Conservation (phyloP, 208 protist genomes). For the Crithidia thermophila region DNA sequence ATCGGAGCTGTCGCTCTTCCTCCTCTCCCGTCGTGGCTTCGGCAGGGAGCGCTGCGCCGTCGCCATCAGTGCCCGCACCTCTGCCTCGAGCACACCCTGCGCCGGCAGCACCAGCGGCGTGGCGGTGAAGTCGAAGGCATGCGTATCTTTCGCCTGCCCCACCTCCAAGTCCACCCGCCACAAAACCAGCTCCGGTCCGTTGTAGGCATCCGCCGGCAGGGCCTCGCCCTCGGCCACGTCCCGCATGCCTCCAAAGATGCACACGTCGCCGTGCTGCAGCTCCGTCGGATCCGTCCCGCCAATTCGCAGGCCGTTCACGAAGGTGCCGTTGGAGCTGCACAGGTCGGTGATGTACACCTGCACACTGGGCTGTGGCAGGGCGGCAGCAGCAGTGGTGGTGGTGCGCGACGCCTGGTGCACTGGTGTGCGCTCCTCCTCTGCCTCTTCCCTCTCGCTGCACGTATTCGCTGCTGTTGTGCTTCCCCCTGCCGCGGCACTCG, state of each 20-base stretch:
- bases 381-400: neutral
- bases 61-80: constrained; percentile 44
- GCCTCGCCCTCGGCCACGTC: constrained; percentile 59
- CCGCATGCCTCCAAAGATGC: constrained; percentile 88
- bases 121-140: constrained; percentile 48
- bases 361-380: neutral
- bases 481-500: neutral
- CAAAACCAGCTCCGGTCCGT: constrained; percentile 70
- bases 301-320: constrained; percentile 75
- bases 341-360: constrained; percentile 70
- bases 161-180: constrained; percentile 56
- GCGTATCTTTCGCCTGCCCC: neutral
- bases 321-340: constrained; percentile 91
- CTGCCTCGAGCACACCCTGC: constrained; percentile 41
- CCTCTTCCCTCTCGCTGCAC: too few species aligned
- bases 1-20: too few species aligned
- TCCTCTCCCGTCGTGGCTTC: neutral
- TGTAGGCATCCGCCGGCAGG: constrained; percentile 54
- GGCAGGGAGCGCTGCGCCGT: constrained; percentile 46
- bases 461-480: too few species aligned
- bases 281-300: constrained; percentile 38
- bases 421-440: constrained; percentile 1
- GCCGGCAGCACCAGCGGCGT: constrained; percentile 61
- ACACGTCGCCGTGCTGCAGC: constrained; percentile 64
- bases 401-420: neutral